Percentiles rank a stretch among this genome's conserved stretches.
Evolutionary conservation across 345 rosid species (phyloP).

Genomic region (Eucalyptus sp.): DNA sequence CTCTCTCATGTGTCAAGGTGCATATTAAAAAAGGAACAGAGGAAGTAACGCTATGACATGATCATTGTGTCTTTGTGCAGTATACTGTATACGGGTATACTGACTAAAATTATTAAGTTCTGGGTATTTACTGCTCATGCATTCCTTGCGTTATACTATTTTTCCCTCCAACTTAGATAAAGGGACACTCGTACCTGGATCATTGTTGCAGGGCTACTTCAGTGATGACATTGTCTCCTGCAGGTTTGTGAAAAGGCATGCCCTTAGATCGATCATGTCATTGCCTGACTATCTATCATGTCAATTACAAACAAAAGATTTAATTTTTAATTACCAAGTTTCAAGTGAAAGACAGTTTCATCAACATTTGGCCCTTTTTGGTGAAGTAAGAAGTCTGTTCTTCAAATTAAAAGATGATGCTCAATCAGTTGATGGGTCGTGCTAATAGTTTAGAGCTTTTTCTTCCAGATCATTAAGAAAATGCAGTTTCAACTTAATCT

Average conservation of each 20-base stretch:
- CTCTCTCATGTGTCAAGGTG: not conserved
- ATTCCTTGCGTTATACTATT: not conserved
- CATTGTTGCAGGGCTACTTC: not conserved
- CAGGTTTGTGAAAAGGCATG: not conserved
- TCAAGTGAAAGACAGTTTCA: not conserved
- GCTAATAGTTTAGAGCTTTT: not conserved
- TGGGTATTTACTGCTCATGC: not conserved
- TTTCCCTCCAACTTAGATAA: not conserved
- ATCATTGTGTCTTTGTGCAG: not conserved
- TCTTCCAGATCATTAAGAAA: not conserved
- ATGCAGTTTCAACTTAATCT: not conserved
- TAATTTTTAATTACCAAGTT: not conserved
- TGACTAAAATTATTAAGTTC: not conserved
- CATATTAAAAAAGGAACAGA: not conserved
- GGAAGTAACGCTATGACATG: not conserved
- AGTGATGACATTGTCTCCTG: not conserved
- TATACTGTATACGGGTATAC: not conserved
- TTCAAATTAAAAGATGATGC: not conserved
- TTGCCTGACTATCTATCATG: not conserved
- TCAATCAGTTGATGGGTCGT: not conserved
- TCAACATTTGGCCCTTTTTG: not conserved
- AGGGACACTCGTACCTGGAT: not conserved
- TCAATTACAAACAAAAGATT: not conserved
- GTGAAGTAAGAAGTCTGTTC: not conserved
- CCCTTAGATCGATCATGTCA: not conserved